Evolutionary conservation across 2,329 filamentous ascomycete species (phyloP).

Genomic region (Talaromyces sp.): DNA sequence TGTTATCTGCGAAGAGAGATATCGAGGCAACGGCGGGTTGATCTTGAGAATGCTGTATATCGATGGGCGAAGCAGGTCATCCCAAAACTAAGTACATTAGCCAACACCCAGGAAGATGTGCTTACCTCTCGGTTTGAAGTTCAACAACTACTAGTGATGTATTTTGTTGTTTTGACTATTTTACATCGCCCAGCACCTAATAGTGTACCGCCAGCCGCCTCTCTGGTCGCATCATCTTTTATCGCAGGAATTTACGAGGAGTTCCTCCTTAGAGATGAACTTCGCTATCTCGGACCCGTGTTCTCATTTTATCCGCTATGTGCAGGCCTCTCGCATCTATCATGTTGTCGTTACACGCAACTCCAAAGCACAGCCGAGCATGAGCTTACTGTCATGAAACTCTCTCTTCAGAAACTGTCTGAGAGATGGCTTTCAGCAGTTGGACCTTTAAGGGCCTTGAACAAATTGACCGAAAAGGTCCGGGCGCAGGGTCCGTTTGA

Average conservation of each 20-base stretch:
- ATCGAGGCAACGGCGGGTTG: slow-evolving; percentile 33
- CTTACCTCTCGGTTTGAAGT: slow-evolving; percentile 35
- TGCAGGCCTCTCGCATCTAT: slow-evolving; percentile 44
- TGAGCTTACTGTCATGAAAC: slow-evolving; percentile 28
- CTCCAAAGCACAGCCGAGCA: slow-evolving; percentile 30
- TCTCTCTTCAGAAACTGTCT: slow-evolving; percentile 31
- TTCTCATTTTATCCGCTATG: slow-evolving; percentile 47
- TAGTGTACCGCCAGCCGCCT: slow-evolving; percentile 39
- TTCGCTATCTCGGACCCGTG: slow-evolving; percentile 44
- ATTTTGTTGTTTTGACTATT: slow-evolving; percentile 45
- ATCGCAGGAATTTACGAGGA: slow-evolving; percentile 47
- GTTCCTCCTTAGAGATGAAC: slow-evolving; percentile 45
- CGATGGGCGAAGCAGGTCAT: slow-evolving; percentile 43
- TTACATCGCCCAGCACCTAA: slow-evolving; percentile 38
- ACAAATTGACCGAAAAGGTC: slow-evolving; percentile 29
- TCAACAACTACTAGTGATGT: slow-evolving; percentile 40
- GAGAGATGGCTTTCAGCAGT: slow-evolving; percentile 31
- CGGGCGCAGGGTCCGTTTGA: slow-evolving; percentile 23
- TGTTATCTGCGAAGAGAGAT: slow-evolving; percentile 38
- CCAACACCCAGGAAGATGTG: slow-evolving; percentile 19
- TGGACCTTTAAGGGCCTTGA: slow-evolving; percentile 25
- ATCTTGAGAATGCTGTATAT: slow-evolving; percentile 43
- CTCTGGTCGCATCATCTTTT: slow-evolving; percentile 45
- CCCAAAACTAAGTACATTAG: slow-evolving; percentile 22
- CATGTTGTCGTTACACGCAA: slow-evolving; percentile 40